Base-by-base conservation (phyloP, 176 grass and related monocot species). In the Calamus simplicifolius region DNA sequence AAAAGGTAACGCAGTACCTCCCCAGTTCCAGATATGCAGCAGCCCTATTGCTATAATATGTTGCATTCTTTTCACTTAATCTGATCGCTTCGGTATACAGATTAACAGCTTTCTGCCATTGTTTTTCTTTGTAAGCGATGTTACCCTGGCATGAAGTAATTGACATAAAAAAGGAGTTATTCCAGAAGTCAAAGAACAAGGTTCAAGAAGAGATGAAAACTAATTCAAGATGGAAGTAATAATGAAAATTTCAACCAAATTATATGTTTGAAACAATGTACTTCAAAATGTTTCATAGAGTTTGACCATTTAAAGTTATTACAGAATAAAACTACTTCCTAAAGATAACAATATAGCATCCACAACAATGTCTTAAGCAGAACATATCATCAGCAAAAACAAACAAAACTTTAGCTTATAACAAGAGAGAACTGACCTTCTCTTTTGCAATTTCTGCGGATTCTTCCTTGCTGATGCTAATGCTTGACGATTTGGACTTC, bases 21-120 rank as follows among this genome's bases (percentile, higher is more conserved):
- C 75, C 18, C 64, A 83, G 19, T 80, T 89, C 88, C 52, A 99
- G 73, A 81, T 86, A 93, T 59, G 94, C 94, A 62, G 88, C 88
- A 73, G 94, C 88, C 78, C 94, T 82, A 66, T 99, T 99, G 58
- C 76, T 99, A 66, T 99, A 89, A 70, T 89, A 99, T 71, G 94
- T 91, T 23, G 94, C 74, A 50, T 81, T 77, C 27, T 89, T 89
- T 69, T 50, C 82, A 76, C 89, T 99, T 71, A 99, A 84, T 83
- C 73, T 88, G 56, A 93, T 99, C 16, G 94, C 88, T 83, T 99
- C 94, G 18, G 84, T 88, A 76, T 99, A 99, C 2, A 83, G 79
- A 83, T 49, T 80, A 65, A 83, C 70, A 19, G 94, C 85, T 66
- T 89, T 99, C 51, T 85, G 94, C 87, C 87, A 99, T 62, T 93